Base-by-base conservation (phyloP, 2,329 filamentous ascomycete species). In the Calonectria henricotiae region DNA sequence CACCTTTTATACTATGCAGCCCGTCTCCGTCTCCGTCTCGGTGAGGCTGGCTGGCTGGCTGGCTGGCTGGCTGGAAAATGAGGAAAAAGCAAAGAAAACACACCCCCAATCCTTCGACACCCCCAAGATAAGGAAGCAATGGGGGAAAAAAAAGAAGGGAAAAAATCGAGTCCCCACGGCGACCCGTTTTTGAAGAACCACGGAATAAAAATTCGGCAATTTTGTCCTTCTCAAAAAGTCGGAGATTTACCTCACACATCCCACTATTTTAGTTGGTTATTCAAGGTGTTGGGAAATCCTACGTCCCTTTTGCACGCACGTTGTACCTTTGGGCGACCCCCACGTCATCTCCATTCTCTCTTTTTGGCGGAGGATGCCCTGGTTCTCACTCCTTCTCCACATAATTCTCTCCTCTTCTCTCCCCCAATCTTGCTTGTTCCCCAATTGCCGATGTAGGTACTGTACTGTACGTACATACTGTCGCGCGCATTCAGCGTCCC, bases 351-450 rank as follows among this genome's bases (percentile, higher is more conserved):
- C 27, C 27, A 5, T 7, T 30, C 27, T 30, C 27, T 30, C 27
- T 30, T 23, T 35, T 20, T 20, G 49, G 30, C 13, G 8, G 35
- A 37, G 17, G 35, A n/a, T 13, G 32, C n/a, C 51, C 51, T 58
- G 51, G 51, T 25, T 13, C 66, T 37, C 46, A 62, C 5, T 11
- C 37, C 4, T 32, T 66, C 71, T 67, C 71, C 71, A 73, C 69
- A 69, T 30, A 62, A 71, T 67, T 73, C 60, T 65, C 54, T 60
- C 54, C 63, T 69, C 66, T 71, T 71, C 60, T 62, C 69, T 65
- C 69, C 71, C 69, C 71, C 71, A 69, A 68, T 65, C 65, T 37
- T 37, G 27, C 27, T 7, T 70, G 44, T 27, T 30, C 27, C 60
- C 68, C 70, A 68, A 63, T 47, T 62, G 46, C 66, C 61, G 61